phyloP scores from a whole-genome alignment of 306 rosid genomes.

The Quercus glauca region DNA sequence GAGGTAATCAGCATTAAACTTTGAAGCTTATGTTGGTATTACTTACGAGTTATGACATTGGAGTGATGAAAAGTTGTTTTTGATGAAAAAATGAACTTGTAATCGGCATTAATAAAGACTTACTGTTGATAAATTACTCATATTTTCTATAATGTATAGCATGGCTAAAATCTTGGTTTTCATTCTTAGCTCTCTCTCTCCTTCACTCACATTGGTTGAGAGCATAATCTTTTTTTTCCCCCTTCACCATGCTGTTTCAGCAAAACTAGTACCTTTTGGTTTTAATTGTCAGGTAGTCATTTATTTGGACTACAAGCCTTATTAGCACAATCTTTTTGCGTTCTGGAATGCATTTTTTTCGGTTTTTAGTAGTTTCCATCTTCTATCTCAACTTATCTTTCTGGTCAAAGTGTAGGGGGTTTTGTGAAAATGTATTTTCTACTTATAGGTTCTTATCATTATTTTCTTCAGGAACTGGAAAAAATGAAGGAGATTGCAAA shows the following conservation, averaged over 20 bases:
- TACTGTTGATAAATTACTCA: too few relatives aligned
- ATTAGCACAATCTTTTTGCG: neutral
- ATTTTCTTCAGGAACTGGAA: conserved; percentile 65
- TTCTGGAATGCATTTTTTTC: neutral
- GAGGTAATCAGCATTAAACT: conserved; percentile 48
- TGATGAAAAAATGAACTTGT: conserved; percentile 1
- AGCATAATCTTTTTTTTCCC: neutral
- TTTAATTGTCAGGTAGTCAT: neutral
- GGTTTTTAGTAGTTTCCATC: neutral
- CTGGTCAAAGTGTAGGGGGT: neutral
- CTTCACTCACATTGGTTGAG: neutral
- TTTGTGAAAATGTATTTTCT: neutral
- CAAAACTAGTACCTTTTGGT: neutral
- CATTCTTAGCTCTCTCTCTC: neutral
- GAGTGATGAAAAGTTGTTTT: neutral
- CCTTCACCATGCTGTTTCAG: neutral
- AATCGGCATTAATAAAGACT: neutral
- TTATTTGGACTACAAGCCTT: neutral
- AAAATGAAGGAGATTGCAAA: conserved; percentile 90
- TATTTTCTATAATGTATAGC: neutral
- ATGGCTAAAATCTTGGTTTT: neutral
- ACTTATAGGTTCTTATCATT: neutral
- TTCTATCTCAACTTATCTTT: neutral
- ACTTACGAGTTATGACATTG: conserved; percentile 1
- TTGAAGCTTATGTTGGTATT: neutral